Conservation (phyloP, 345 rosid species). For the Arabis alpina region DNA sequence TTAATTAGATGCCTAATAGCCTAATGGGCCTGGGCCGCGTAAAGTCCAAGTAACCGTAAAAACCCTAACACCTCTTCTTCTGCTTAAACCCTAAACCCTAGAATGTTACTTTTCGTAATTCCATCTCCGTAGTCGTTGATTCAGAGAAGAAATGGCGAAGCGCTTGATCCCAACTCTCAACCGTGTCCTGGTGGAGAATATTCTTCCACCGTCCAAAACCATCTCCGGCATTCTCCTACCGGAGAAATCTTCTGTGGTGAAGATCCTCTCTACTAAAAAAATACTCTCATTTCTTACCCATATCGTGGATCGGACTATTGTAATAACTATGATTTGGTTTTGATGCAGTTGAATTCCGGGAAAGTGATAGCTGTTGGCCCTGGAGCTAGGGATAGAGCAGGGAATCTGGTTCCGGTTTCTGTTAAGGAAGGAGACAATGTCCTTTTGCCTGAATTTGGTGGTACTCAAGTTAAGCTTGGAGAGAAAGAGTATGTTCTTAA, state of each 20-base stretch:
- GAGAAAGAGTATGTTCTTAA: constrained; percentile 65
- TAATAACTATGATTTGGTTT: neutral
- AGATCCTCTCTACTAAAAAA: neutral
- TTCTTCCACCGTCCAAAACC: constrained; percentile 69
- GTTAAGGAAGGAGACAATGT: constrained; percentile 87
- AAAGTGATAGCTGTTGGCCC: constrained; percentile 84
- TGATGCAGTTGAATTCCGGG: constrained; percentile 68
- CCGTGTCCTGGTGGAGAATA: constrained; percentile 76
- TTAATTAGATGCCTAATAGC: too few relatives aligned
- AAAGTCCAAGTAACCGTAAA: constrained; percentile 1
- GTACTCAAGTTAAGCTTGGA: constrained; percentile 80
- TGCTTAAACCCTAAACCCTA: constrained; percentile 35
- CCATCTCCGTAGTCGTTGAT: constrained; percentile 11
- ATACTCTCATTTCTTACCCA: neutral
- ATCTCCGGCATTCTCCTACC: constrained; percentile 74
- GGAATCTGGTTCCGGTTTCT: constrained; percentile 60
- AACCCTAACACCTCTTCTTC: neutral
- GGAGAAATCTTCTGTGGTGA: constrained; percentile 66
- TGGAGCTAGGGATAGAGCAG: constrained; percentile 63
- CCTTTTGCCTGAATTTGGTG: constrained; percentile 73
- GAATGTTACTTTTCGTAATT: neutral
- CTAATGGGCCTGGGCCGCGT: constrained; percentile 18
- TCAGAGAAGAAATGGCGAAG: constrained; percentile 60
- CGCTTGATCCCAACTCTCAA: constrained; percentile 76
- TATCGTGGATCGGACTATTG: neutral